Base-by-base conservation (phyloP, 169 alveolate species). In the Miamiensis avidus region DNA sequence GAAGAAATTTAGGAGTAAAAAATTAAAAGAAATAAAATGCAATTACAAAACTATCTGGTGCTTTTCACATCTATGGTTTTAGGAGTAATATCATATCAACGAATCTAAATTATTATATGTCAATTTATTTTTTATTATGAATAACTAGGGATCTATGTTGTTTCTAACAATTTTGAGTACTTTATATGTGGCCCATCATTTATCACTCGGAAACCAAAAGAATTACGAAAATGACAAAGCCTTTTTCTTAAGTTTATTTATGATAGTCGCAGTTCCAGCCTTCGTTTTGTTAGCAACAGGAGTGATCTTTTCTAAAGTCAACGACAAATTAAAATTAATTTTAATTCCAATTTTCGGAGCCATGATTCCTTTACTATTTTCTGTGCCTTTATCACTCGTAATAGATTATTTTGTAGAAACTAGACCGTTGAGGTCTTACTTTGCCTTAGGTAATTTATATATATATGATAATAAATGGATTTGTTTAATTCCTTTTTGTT, bases 321-420 rank as follows among this genome's bases (percentile, higher is more conserved):
- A 29, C 73, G 84, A 79, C 0, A 79, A 64, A 79, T 20, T 79
- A 4, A 79, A 79, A 74, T 49, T 79, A 29, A 79, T 79, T 0
- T 11, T 34, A 25, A 34, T 79, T 72, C 84, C 84, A 0, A 64
- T 79, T 28, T 30, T 34, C 11, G 84, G 84, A n/a, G 76, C 76
- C 0, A 29, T 79, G 11, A 31, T 79, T n/a, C 84, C 84, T 34
- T 31, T 79, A 16, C n/a, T 34, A 29, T 79, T 79, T 64, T 79
- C 65, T 33, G 65, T 79, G 76, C 84, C 84, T n/a, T 79, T 79
- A 29, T 79, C 84, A 29, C 29, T 79, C 0, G 76, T 79, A 1
- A 49, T 72, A 15, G 84, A 79, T 49, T 27, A 29, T 11, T 79
- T n/a, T 31, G 34, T 34, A 16, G n/a, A 79, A 11, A 16, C 65